A percentile compares a stretch with the other conserved stretches of the same genome.
Conservation (phyloP, 2,329 filamentous ascomycete genomes). For the Colletotrichum brevisporum region DNA sequence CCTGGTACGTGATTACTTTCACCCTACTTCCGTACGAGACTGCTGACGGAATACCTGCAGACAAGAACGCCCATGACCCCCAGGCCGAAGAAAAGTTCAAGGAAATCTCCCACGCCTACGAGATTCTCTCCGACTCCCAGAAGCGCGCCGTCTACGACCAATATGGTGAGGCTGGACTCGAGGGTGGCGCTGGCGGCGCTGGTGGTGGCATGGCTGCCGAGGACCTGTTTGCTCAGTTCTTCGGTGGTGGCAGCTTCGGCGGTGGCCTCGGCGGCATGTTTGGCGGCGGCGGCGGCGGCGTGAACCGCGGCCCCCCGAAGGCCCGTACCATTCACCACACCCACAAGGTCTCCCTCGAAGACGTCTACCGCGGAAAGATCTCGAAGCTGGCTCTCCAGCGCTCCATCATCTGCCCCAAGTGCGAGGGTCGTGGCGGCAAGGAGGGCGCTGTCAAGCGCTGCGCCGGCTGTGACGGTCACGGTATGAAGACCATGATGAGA, state of each 20-base stretch:
- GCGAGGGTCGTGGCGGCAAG: conserved; percentile 94
- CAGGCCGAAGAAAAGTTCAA: conserved; percentile 98
- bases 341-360: conserved; percentile 97
- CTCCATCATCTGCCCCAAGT: conserved; percentile 96
- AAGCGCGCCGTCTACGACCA: conserved; percentile 96
- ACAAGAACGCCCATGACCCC: conserved; percentile 97
- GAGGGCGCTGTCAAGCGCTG: conserved; percentile 98
- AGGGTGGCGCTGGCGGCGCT: conserved; percentile 82
- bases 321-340: conserved; percentile 97
- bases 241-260: conserved; percentile 80
- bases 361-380: conserved; percentile 97
- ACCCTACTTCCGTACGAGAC: neutral
- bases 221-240: conserved; percentile 97
- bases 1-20: conserved; percentile 73
- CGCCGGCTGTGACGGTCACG: conserved; percentile 88
- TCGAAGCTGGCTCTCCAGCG: conserved; percentile 98
- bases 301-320: conserved; percentile 86
- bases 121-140: conserved; percentile 91
- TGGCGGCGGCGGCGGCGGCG: conserved; percentile 72
- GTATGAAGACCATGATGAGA: conserved; percentile 99
- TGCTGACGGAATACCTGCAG: conserved; percentile 59
- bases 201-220: conserved; percentile 92
- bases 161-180: conserved; percentile 96
- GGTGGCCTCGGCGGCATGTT: conserved; percentile 86
- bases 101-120: conserved; percentile 95